These are phyloP conservation scores for Ophiostoma tasmaniense DNA, from an alignment of 2,329 filamentous ascomycete genomes.

Conservation along the genomic window DNA sequence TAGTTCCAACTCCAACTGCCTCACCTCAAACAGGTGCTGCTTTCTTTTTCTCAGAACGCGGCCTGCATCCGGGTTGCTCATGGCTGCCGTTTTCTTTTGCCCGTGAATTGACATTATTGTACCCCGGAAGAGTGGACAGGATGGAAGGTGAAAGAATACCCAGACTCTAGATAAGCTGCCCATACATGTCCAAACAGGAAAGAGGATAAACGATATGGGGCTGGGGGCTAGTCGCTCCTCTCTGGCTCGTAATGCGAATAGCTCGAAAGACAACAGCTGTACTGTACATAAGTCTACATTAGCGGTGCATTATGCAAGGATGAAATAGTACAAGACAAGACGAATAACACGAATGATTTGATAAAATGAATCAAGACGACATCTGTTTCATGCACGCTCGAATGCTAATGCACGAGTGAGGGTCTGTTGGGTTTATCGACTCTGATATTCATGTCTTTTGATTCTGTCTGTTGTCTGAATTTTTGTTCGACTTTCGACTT, in stretches of 20 bases:
- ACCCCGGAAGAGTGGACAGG: background rate
- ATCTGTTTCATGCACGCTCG: background rate
- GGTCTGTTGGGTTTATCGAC: background rate
- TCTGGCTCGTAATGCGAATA: background rate
- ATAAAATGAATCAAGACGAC: background rate
- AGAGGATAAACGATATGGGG: background rate
- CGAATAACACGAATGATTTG: background rate
- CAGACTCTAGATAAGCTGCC: background rate
- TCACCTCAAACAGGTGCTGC: background rate
- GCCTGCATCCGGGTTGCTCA: background rate
- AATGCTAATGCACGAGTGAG: conserved; percentile 5
- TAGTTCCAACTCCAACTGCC: background rate
- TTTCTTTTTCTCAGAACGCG: background rate
- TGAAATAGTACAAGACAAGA: conserved; percentile 1
- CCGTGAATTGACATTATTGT: background rate
- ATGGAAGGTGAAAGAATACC: conserved; percentile 1
- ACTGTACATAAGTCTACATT: background rate
- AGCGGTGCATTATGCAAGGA: conserved; percentile 7
- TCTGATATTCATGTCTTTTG: background rate
- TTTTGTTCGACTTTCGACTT: background rate
- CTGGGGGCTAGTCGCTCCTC: background rate
- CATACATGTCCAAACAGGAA: background rate
- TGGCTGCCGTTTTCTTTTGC: background rate
- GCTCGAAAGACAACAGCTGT: background rate
- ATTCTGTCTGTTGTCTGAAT: background rate